Evolutionary conservation across 768 basidiomycete genomes (phyloP), one percentile per base, ranked within the genome.

Genomic region (Termitomyces heimii): DNA sequence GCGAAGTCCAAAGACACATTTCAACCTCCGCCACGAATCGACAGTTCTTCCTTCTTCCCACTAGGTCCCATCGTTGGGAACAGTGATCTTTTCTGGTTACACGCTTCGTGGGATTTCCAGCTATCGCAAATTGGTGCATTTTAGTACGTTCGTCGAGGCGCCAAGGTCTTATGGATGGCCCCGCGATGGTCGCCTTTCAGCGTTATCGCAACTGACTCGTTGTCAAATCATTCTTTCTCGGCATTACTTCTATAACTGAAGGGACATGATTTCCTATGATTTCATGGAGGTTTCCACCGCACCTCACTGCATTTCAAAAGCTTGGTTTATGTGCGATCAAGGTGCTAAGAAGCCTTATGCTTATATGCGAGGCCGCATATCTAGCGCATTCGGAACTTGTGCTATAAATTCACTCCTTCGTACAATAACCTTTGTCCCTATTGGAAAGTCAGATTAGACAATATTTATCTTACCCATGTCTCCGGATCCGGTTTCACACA

Each of bases 21-120:
- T 59, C 57, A 56, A 56, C 44, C 44, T 60, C 58, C 58, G 53
- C 39, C 53, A 29, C 14, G 2, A 32, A 48, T 7, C 6, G n/a
- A 22, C 13, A 2, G 13, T 32, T 34, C 6, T 14, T 22, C n/a
- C 28, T 55, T 35, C 52, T 59, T 60, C 53, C 62, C 59, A 55
- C 58, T 50, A 44, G 42, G 52, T 61, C 57, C 42, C 60, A 57
- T 45, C 50, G 54, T 45, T 62, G 62, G 35, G 62, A 62, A 60
- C 24, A 5, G 5, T 14, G 3, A n/a, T 34, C 18, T 20, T 43
- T 9, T 20, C 40, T 47, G 28, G 31, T 49, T 40, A 22, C 46
- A 60, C 55, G 55, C 29, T 16, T 24, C 55, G 59, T 60, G 55
- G 26, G 59, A 56, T 26, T 28, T 29, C 13, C 29, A 10, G 20